Percentiles rank a stretch among this genome's conserved stretches.
phyloP scores from a whole-genome alignment of 139 green algal species.

The Dunaliella primolecta region DNA sequence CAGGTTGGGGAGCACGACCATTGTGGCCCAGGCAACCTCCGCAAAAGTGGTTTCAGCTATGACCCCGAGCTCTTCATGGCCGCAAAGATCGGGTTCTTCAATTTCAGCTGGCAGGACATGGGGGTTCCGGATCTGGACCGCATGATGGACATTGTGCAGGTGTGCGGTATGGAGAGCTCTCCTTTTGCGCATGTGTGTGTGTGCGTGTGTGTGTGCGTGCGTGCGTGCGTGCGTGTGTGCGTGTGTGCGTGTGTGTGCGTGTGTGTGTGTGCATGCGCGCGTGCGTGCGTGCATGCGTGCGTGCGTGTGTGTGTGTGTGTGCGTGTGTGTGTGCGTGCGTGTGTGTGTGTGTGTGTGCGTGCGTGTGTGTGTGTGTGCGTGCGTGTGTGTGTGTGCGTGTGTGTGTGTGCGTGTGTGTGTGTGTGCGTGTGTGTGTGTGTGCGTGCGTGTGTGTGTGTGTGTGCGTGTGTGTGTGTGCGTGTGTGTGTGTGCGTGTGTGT shows the following conservation, averaged over 20 bases:
- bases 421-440: no score
- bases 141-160: slow-evolving; percentile 78
- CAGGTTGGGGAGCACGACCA: slow-evolving; percentile 66
- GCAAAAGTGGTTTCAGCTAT: slow-evolving; percentile 61
- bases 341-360: no score
- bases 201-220: background rate
- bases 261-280: background rate
- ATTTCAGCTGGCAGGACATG: slow-evolving; percentile 74
- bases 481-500: no score
- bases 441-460: no score
- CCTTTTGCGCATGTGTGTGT: slow-evolving; percentile 2
- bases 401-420: no score
- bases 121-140: slow-evolving; percentile 54
- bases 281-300: background rate
- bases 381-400: no score
- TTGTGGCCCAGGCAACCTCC: slow-evolving; percentile 63
- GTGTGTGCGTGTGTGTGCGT: background rate
- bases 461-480: no score
- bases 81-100: slow-evolving; percentile 51
- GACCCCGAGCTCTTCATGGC: slow-evolving; percentile 64
- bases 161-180: slow-evolving; percentile 21
- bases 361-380: no score
- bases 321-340: background rate
- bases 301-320: background rate
- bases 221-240: background rate